Percentiles rank a stretch among this genome's conserved stretches.
These are phyloP conservation scores for Mortierella sp. DNA, from an alignment of 371 early-diverging fungal species.

Conservation along the genomic window DNA sequence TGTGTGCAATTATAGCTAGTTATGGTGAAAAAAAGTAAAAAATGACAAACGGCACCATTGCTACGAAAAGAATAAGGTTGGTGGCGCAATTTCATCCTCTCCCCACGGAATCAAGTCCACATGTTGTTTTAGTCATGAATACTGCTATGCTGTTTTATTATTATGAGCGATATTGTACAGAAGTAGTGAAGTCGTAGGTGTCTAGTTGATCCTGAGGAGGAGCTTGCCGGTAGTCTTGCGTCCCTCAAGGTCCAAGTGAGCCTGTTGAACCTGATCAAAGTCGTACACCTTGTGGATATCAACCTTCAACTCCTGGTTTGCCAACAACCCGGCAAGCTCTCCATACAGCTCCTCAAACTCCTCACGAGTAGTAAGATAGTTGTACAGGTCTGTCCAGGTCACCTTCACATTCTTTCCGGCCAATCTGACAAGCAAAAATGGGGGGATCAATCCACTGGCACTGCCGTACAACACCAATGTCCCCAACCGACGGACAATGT, in stretches of 20 bases:
- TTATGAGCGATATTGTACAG: too few relatives aligned
- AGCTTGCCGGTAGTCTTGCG: conserved; percentile 85
- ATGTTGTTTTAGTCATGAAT: too few relatives aligned
- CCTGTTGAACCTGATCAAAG: conserved; percentile 79
- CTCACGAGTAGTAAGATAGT: conserved; percentile 75
- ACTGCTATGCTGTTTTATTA: too few relatives aligned
- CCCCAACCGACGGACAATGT: conserved; percentile 79
- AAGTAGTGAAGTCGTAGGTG: neutral
- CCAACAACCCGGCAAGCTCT: conserved; percentile 71
- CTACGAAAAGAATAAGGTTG: too few relatives aligned
- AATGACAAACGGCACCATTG: too few relatives aligned
- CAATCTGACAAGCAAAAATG: conserved; percentile 76
- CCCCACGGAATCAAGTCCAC: too few relatives aligned
- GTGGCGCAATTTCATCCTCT: too few relatives aligned
- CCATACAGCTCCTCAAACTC: conserved; percentile 74
- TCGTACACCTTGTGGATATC: conserved; percentile 81
- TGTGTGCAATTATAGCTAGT: too few relatives aligned
- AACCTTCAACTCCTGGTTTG: conserved; percentile 67
- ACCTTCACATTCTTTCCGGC: conserved; percentile 79
- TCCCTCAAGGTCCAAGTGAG: conserved; percentile 85
- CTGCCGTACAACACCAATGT: conserved; percentile 91
- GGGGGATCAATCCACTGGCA: conserved; percentile 88
- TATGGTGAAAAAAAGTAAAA: too few relatives aligned
- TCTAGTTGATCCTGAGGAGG: conserved; percentile 64
- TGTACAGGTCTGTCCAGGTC: conserved; percentile 81